phyloP scores from a whole-genome alignment of 768 basidiomycete genomes.

The Tricholoma flavovirens region DNA sequence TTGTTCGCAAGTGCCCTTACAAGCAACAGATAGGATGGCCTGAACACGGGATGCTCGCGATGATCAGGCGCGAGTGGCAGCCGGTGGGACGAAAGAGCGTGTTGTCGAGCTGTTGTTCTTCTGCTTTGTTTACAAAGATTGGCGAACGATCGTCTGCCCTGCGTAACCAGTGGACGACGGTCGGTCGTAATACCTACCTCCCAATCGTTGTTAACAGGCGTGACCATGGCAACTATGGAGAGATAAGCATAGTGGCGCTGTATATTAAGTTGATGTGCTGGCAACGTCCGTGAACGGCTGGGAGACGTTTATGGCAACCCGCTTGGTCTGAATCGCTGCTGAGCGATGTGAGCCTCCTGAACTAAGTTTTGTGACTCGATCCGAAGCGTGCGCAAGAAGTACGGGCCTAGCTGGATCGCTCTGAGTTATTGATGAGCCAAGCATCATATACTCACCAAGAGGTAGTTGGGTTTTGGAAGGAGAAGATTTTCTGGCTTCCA shows the following conservation, averaged over 20 bases:
- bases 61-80: background rate
- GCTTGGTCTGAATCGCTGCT: background rate
- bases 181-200: background rate
- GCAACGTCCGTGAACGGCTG: background rate
- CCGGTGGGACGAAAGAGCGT: background rate
- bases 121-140: too few relatives aligned
- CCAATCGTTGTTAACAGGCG: background rate
- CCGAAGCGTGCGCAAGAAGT: background rate
- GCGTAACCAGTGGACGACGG: background rate
- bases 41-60: background rate
- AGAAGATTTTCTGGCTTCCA: too few relatives aligned
- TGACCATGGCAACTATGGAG: background rate
- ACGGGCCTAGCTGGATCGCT: background rate
- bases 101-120: background rate
- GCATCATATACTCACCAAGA: background rate
- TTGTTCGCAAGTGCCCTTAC: background rate
- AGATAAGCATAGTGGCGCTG: background rate
- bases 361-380: background rate
- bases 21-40: background rate
- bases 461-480: too few relatives aligned
- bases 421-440: background rate
- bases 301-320: background rate
- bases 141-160: background rate
- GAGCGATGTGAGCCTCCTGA: background rate
- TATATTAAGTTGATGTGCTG: background rate